Evolutionary conservation across 345 rosid genomes (phyloP), one percentile per base, ranked within the genome.

Genomic region (Noccaea bulbosa): DNA sequence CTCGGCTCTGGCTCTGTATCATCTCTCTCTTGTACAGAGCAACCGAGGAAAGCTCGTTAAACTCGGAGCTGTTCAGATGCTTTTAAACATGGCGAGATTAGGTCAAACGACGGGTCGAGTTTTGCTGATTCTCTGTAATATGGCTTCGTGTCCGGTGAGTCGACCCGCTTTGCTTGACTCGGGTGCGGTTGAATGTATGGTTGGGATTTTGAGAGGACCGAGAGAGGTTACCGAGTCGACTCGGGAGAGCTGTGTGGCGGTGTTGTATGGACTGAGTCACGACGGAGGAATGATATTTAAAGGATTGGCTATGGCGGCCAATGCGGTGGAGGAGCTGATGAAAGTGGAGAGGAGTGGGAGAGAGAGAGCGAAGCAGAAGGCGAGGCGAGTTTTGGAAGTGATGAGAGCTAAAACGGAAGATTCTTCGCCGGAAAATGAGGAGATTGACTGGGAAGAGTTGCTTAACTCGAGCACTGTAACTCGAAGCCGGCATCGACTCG

Each of bases 1-100:
- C 88, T 85, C 97, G 41, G 89, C 90, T 5, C 55, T 82, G 33
- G 96, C 99, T n/a, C 49, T 94, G 41, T 94, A 94, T 74, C 95
- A 94, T 73, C 83, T 94, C 8, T 80, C 95, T 12, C 85, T 91
- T 5, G 85, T 84, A 11, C 90, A 79, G 67, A 83, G 87, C 52
- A 94, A 94, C 48, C 43, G 90, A 64, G 73, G 69, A 20, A 94
- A 89, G 72, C 61, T 91, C 2, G 82, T 91, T 15, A 84, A 82
- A 22, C 78, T 82, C 34, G 95, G 97, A 33, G 85, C 90, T 34
- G 89, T 89, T 10, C 80, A 76, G 27, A 70, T 78, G 27, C 70
- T 94, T n/a, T 9, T 94, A 40, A 79, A 58, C 1, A 80, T 91
- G 85, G 74, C 85, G 11, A 84, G 67, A 33, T 84, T 89, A 66